phyloP scores from a whole-genome alignment of 208 protist species.

The Histomonas meleagridis region DNA sequence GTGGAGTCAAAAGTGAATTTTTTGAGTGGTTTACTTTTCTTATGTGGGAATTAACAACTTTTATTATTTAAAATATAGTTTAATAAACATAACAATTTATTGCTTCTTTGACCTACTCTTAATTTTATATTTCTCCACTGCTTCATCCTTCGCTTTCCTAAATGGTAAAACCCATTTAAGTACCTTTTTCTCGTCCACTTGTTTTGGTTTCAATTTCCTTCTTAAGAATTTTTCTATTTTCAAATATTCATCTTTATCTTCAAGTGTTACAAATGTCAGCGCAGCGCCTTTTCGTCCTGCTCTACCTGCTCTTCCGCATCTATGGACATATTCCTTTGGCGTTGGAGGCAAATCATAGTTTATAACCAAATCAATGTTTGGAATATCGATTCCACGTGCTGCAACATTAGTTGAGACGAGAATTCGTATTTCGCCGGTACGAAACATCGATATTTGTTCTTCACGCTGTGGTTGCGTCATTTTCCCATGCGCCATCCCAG shows the following conservation, averaged over 20 bases:
- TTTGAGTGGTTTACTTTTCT: too few species aligned
- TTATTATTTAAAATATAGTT: too few species aligned
- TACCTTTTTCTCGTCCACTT: background rate
- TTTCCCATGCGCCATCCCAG: background rate
- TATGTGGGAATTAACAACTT: too few species aligned
- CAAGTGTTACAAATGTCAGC: background rate
- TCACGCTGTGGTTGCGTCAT: background rate
- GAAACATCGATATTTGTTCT: background rate
- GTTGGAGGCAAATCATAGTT: constrained; percentile 24
- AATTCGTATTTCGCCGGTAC: background rate
- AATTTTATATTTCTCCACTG: constrained; percentile 22
- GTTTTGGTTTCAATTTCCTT: background rate
- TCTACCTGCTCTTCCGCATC: constrained; percentile 10
- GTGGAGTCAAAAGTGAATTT: too few species aligned
- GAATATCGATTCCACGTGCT: constrained; percentile 17
- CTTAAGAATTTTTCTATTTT: constrained; percentile 5
- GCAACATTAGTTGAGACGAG: background rate
- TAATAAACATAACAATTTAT: too few species aligned
- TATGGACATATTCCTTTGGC: constrained; percentile 13
- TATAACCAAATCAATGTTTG: constrained; percentile 32
- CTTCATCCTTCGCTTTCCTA: background rate
- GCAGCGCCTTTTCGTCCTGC: background rate
- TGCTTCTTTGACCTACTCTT: too few species aligned
- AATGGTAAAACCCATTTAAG: background rate
- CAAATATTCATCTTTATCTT: background rate